Evolutionary conservation across 1,284 basidiomycete species (phyloP), one percentile per base, ranked within the genome.

Genomic region (Naganishia liquefaciens): DNA sequence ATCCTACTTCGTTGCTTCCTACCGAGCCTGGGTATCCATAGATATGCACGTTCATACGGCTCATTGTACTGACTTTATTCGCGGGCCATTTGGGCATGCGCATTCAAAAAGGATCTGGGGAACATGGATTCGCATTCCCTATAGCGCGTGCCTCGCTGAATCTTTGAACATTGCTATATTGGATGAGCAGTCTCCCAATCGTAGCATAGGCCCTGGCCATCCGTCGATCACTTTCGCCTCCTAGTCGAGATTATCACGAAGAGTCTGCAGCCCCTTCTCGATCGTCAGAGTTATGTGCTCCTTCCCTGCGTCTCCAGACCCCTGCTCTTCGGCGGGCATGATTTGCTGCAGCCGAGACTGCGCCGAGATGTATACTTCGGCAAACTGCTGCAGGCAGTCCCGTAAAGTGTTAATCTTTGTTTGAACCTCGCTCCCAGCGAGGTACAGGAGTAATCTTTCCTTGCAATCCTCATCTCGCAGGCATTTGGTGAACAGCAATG

Each of bases 401-500:
- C 49, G 46, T 33, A 60, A 9, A 4, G 44, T 49, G 3, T 27
- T 25, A n/a, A 65, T 51, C 30, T 65, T 60, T 13, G 33, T 40
- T 13, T 53, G 28, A 44, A 25, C 27, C 19, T 7, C 33, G 42
- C 30, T 3, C 5, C 55, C 55, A 30, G 37, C 28, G 9, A 65
- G 7, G 23, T 33, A 21, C 7, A 9, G n/a, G 19, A 65, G 43
- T 9, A 65, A 42, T 17, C 27, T 30, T 19, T 47, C 43, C 19
- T 19, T 11, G 27, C 44, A 43, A 5, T 23, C 5, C 19, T 28
- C 11, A 28, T 46, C 33, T 27, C 46, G 27, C 39, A 64, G n/a
- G 21, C 63, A 44, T 49, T 57, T 64, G 43, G 61, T 43, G 39
- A 67, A 67, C 4, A 67, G 51, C 19, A 67, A 30, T 10, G 62